Conservation (phyloP, 176 grass and related monocot genomes). For the Musa beccarii region DNA sequence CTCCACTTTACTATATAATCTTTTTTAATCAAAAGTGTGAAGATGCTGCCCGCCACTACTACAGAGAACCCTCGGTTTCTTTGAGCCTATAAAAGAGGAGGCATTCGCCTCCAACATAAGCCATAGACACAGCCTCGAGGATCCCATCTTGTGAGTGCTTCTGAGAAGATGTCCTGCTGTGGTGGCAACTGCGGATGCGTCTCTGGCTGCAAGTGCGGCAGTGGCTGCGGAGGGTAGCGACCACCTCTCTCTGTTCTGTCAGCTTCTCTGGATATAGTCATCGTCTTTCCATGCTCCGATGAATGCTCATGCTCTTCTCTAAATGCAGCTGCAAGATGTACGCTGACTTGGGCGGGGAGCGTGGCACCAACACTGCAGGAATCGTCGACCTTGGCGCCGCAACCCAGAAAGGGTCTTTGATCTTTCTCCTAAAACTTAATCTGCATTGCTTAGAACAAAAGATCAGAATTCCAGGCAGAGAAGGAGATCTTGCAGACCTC, state of each 20-base stretch:
- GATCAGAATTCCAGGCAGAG: too few relatives aligned
- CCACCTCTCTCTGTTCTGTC: neutral
- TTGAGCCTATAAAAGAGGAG: too few relatives aligned
- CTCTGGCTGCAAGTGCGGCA: constrained; percentile 1
- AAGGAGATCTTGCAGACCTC: too few relatives aligned
- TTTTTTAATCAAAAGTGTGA: too few relatives aligned
- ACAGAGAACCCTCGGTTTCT: too few relatives aligned
- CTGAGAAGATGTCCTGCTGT: neutral
- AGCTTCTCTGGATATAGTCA: neutral
- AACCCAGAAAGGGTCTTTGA: neutral
- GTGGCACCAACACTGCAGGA: neutral
- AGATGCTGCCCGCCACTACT: too few relatives aligned
- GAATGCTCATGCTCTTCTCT: too few relatives aligned
- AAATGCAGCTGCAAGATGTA: constrained; percentile 14
- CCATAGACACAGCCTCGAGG: too few relatives aligned
- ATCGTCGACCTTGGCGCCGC: neutral
- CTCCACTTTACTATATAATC: too few relatives aligned
- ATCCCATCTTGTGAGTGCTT: too few relatives aligned
- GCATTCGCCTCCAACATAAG: too few relatives aligned
- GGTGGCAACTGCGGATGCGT: constrained; percentile 5
- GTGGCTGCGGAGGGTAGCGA: neutral
- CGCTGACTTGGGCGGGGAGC: neutral
- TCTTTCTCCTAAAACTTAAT: neutral
- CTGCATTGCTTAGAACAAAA: too few relatives aligned
- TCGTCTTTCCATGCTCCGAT: neutral